Evolutionary conservation across 2,329 filamentous ascomycete species (phyloP).

Genomic region (Xylaria sp.): DNA sequence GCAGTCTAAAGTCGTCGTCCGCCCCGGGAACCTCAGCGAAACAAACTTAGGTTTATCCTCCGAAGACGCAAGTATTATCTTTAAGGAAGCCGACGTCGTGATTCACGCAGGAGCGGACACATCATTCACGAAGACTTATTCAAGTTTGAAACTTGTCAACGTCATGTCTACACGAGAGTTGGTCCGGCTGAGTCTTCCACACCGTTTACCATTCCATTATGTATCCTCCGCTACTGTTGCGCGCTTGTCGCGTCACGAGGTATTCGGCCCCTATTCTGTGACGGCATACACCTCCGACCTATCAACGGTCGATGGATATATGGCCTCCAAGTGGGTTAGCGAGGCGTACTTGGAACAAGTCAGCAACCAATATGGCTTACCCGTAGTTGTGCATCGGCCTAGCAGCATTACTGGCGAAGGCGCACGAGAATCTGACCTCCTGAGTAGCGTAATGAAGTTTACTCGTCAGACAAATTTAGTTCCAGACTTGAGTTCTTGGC

Average conservation of each 20-base stretch:
- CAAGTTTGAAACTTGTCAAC: neutral
- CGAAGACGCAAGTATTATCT: neutral
- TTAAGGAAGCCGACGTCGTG: neutral
- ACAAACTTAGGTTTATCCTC: neutral
- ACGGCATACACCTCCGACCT: neutral
- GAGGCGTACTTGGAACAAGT: slow-evolving; percentile 34
- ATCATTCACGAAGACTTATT: slow-evolving; percentile 8
- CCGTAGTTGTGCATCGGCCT: neutral
- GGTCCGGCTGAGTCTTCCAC: neutral
- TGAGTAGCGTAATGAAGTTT: too few species aligned
- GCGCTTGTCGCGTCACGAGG: neutral
- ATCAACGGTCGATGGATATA: slow-evolving; percentile 29
- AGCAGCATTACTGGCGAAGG: neutral
- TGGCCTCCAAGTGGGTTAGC: slow-evolving; percentile 36
- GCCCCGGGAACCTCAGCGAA: neutral
- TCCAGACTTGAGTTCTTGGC: too few species aligned
- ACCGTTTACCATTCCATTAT: neutral
- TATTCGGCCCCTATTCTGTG: neutral
- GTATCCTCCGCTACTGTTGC: slow-evolving; percentile 4
- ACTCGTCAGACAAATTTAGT: too few species aligned
- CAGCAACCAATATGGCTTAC: neutral
- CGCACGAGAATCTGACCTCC: neutral
- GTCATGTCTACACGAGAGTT: slow-evolving; percentile 4
- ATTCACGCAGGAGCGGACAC: slow-evolving; percentile 11
- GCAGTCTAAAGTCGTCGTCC: neutral